Base-by-base conservation (phyloP, 75 land plant species). In the Larix kaempferi region DNA sequence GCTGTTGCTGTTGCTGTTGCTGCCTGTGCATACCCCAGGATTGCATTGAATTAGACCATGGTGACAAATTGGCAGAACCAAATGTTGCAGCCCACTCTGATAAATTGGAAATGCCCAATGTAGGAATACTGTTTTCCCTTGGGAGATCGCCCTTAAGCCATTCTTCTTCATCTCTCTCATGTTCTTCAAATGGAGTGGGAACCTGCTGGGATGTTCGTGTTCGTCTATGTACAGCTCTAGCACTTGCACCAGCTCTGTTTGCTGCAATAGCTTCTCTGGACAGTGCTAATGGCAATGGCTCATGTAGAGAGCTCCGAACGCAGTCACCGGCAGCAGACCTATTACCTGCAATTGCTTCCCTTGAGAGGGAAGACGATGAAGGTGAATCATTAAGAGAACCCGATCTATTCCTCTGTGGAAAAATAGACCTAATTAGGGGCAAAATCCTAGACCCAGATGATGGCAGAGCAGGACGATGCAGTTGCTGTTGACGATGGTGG, bases 131-230 rank as follows among this genome's bases (percentile, higher is more conserved):
- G 17, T 23, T 74, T 3, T 56, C 57, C n/a, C 75, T 74, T 52
- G 57, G 21, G 12, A 52, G 26, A 52, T 74, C 57, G 0, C 78
- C 84, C 27, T 57, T 62, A 60, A 79, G 85, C 87, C 85, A 86
- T 55, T 86, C 86, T 0, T 84, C 88, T 69, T 86, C 83, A 61
- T 86, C 80, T n/a, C 60, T 76, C 61, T 76, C 78, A 79, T 86
- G 85, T 73, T 79, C 87, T 71, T 83, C 86, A 17, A 86, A 14
- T 62, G 76, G 74, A 23, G 73, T 49, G 39, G 80, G 56, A 13
- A 78, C 79, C 27, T 85, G 80, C 35, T 78, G 82, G 17, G 73
- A 39, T 41, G 73, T 41, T 22, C 49, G 21, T 41, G 73, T 41
- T 22, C 49, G 21, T 69, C 73, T 69, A n/a, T 69, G 73, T 41